A percentile compares a stretch with the other conserved stretches of the same genome.
Conservation (phyloP, 208 protist species). For the Phytomonas sp. region DNA sequence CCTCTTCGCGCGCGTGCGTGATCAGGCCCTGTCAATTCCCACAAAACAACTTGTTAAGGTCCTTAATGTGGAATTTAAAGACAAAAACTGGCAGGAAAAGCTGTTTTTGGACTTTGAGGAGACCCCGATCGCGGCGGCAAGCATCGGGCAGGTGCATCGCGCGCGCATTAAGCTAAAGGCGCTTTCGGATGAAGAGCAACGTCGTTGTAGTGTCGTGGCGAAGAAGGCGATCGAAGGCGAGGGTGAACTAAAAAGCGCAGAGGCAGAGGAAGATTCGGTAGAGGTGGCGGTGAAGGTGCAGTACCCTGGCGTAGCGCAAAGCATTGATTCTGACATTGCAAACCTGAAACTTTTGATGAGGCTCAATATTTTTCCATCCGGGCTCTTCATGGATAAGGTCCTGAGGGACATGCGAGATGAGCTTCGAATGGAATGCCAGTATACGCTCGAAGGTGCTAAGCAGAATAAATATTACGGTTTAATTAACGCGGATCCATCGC, state of each 20-base stretch:
- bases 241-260: slow-evolving; percentile 28
- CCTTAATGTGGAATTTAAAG: slow-evolving; percentile 33
- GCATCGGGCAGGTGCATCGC: slow-evolving; percentile 93
- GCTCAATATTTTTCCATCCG: slow-evolving; percentile 55
- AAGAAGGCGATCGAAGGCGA: slow-evolving; percentile 21
- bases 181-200: slow-evolving; percentile 20
- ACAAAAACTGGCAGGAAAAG: slow-evolving; percentile 33
- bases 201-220: slow-evolving; percentile 23
- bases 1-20: slow-evolving; percentile 73
- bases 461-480: slow-evolving; percentile 45
- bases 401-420: slow-evolving; percentile 66
- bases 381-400: slow-evolving; percentile 82
- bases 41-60: slow-evolving; percentile 44
- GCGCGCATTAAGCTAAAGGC: slow-evolving; percentile 46
- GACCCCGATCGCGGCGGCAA: slow-evolving; percentile 91
- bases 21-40: slow-evolving; percentile 85
- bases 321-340: slow-evolving; percentile 85
- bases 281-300: slow-evolving; percentile 92
- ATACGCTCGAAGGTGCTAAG: slow-evolving; percentile 60
- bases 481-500: slow-evolving; percentile 22
- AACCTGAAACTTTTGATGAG: slow-evolving; percentile 83
- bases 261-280: slow-evolving; percentile 35
- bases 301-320: slow-evolving; percentile 71
- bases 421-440: slow-evolving; percentile 59
- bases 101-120: slow-evolving; percentile 83